Evolutionary conservation across 805 yeast genomes (phyloP).

Genomic region (Metschnikowia baotianmanensis): DNA sequence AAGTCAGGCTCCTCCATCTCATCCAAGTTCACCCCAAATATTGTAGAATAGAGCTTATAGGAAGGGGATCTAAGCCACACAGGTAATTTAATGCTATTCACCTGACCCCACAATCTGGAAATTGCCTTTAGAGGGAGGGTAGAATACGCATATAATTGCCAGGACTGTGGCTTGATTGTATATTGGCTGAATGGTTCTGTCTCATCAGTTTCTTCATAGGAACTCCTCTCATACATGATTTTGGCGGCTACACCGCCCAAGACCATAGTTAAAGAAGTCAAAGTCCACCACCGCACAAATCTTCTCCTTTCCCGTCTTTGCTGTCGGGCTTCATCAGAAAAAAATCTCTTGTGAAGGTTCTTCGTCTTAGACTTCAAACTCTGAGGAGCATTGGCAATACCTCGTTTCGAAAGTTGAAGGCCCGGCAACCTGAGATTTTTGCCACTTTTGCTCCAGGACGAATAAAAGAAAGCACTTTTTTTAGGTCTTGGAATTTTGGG

Average conservation of each 20-base stretch:
- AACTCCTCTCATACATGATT: conserved; percentile 35
- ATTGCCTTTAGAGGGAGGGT: conserved; percentile 88
- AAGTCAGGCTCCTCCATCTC: conserved; percentile 87
- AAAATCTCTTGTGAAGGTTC: conserved; percentile 38
- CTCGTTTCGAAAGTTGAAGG: conserved; percentile 28
- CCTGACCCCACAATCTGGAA: conserved; percentile 92
- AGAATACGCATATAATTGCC: conserved; percentile 87
- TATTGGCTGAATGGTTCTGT: conserved; percentile 31
- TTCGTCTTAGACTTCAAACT: conserved; percentile 35
- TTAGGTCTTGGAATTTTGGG: conserved; percentile 59
- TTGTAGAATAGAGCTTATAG: conserved; percentile 67
- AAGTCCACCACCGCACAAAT: conserved; percentile 52
- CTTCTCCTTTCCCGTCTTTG: conserved; percentile 39
- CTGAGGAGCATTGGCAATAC: conserved; percentile 36
- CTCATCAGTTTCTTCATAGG: conserved; percentile 29
- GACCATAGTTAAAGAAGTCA: conserved; percentile 51
- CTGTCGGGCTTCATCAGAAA: conserved; percentile 42
- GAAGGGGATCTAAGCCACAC: conserved; percentile 85
- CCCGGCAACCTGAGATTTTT: conserved; percentile 18
- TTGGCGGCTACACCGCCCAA: conserved; percentile 54
- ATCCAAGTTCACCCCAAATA: conserved; percentile 85
- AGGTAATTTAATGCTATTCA: conserved; percentile 81
- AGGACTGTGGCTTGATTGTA: conserved; percentile 65
- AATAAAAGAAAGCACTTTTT: conserved; percentile 51
- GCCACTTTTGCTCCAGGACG: conserved; percentile 35